Evolutionary conservation across 805 yeast genomes (phyloP).

Genomic region (Starmera amethionina): DNA sequence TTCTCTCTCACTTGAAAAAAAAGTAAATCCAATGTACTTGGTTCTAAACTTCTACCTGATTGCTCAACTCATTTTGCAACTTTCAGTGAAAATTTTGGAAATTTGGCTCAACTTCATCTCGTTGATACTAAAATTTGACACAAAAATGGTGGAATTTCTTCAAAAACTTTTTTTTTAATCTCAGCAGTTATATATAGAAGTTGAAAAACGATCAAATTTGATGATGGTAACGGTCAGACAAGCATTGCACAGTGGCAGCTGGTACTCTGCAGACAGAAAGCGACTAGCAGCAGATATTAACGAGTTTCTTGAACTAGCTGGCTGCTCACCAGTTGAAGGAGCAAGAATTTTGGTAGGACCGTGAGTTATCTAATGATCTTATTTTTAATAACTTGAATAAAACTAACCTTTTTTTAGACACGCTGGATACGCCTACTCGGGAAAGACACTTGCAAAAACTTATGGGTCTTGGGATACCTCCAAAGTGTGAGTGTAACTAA

Average conservation of each 20-base stretch:
- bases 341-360: constrained; percentile 52
- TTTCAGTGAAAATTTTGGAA: no score
- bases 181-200: no score
- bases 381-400: no score
- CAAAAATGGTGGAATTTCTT: no score
- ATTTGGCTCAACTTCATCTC: no score
- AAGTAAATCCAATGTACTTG: background rate
- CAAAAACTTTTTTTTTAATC: no score
- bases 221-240: constrained; percentile 2
- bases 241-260: constrained; percentile 75
- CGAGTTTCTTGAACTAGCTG: constrained; percentile 25
- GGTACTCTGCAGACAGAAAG: constrained; percentile 54
- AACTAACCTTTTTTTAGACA: constrained; percentile 43
- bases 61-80: no score
- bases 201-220: no score
- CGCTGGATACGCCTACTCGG: constrained; percentile 87
- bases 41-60: background rate
- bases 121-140: no score
- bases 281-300: constrained; percentile 42
- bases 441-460: constrained; percentile 66
- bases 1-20: background rate
- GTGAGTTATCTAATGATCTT: no score
- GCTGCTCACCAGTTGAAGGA: constrained; percentile 26
- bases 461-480: constrained; percentile 60
- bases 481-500: constrained; percentile 20